A percentile compares a stretch with the other conserved stretches of the same genome.
phyloP scores from a whole-genome alignment of 2,329 filamentous ascomycete species.

The Fusarium lyarnte region DNA sequence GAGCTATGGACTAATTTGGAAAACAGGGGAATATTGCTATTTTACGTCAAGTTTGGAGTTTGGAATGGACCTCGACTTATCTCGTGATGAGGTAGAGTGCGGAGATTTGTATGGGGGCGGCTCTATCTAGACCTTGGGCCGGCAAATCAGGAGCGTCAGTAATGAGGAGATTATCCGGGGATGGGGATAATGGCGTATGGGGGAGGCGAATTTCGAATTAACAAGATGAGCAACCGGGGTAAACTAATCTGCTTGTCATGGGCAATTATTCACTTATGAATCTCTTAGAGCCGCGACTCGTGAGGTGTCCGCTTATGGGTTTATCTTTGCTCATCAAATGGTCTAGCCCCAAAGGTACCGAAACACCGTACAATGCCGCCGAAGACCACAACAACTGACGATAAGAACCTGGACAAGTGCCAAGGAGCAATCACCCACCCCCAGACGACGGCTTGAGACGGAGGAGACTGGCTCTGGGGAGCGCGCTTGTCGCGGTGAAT shows the following conservation, averaged over 20 bases:
- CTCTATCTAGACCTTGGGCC: conserved; percentile 7
- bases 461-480: conserved; percentile 36
- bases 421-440: conserved; percentile 12
- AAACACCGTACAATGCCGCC: conserved; percentile 5
- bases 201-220: conserved; percentile 32
- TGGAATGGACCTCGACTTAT: conserved; percentile 28
- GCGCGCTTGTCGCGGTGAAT: conserved; percentile 44
- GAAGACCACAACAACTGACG: conserved; percentile 20
- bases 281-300: conserved; percentile 26
- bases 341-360: conserved; percentile 30
- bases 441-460: conserved; percentile 29
- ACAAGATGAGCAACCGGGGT: conserved; percentile 2
- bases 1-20: neutral
- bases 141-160: conserved; percentile 25
- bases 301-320: conserved; percentile 17
- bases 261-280: neutral
- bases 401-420: conserved; percentile 33
- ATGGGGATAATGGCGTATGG: conserved; percentile 32
- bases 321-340: conserved; percentile 24
- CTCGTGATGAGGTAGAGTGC: conserved; percentile 33
- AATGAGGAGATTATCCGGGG: conserved; percentile 33
- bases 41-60: conserved; percentile 9
- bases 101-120: conserved; percentile 27
- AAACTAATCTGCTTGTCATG: conserved; percentile 13
- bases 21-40: neutral